These are phyloP conservation scores for Penicillium pancosmium DNA, from an alignment of 495 filamentous ascomycete species.

Conservation along the genomic window DNA sequence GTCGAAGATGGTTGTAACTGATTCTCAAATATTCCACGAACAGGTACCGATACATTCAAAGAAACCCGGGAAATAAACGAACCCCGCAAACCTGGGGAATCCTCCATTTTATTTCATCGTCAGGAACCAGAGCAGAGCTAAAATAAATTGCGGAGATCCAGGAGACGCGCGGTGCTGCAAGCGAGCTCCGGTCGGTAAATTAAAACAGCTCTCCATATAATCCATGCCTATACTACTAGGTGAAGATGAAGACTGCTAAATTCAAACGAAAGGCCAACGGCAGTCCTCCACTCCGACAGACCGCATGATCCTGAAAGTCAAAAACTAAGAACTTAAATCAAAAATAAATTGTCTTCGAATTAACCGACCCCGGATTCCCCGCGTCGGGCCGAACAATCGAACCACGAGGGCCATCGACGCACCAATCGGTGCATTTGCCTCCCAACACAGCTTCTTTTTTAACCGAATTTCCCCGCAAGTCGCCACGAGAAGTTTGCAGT, in stretches of 20 bases:
- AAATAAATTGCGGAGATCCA: constrained; percentile 22
- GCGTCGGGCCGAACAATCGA: constrained; percentile 7
- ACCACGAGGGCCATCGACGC: constrained; percentile 2
- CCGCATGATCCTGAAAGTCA: background rate
- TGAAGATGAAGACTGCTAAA: background rate
- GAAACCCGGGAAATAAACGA: background rate
- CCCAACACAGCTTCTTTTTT: constrained; percentile 7
- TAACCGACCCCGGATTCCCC: constrained; percentile 32
- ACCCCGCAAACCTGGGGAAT: constrained; percentile 26
- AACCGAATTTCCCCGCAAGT: constrained; percentile 17
- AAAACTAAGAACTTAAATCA: background rate
- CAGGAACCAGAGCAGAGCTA: background rate
- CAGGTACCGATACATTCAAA: no score
- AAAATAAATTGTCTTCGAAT: constrained; percentile 12
- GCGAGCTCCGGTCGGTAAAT: constrained; percentile 16
- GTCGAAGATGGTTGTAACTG: no score
- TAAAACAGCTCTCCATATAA: background rate
- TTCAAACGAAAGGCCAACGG: background rate
- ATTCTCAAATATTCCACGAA: no score
- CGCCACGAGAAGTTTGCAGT: background rate
- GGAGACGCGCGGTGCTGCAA: constrained; percentile 13
- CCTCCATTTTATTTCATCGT: constrained; percentile 1
- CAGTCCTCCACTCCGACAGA: no score
- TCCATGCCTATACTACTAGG: no score
- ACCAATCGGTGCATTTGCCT: constrained; percentile 18